Conservation (phyloP, 208 protist genomes). For the Phytomonas serpens region DNA sequence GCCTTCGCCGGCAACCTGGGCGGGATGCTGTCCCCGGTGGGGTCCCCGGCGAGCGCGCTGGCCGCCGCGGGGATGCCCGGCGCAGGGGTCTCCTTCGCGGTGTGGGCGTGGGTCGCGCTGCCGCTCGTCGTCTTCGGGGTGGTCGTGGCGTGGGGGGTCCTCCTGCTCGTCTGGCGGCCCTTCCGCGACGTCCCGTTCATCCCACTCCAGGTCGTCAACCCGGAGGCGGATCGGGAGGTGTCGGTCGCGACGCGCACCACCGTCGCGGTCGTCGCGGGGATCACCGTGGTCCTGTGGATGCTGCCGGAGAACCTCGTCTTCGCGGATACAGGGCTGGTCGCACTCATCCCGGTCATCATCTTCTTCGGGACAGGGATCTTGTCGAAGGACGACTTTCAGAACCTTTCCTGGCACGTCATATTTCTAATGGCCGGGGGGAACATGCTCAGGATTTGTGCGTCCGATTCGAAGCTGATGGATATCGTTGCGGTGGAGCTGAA, state of each 20-base stretch:
- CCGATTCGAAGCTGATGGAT: conserved; percentile 79
- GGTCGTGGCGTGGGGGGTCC: conserved; percentile 55
- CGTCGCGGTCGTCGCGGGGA: conserved; percentile 56
- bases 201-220: conserved; percentile 76
- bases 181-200: conserved; percentile 80
- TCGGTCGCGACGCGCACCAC: conserved; percentile 42
- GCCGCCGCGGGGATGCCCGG: conserved; percentile 69
- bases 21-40: conserved; percentile 93
- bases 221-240: conserved; percentile 35
- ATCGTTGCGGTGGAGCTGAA: conserved; percentile 68
- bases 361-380: conserved; percentile 91
- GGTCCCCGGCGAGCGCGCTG: conserved; percentile 92
- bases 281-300: conserved; percentile 85
- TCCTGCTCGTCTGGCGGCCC: conserved; percentile 85
- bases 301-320: conserved; percentile 72
- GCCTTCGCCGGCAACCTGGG: conserved; percentile 92
- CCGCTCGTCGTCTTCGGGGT: conserved; percentile 69
- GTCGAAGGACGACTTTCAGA: conserved; percentile 89
- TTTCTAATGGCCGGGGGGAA: conserved; percentile 91
- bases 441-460: conserved; percentile 88
- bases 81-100: conserved; percentile 72
- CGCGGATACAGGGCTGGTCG: conserved; percentile 90
- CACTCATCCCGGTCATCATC: conserved; percentile 86
- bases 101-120: conserved; percentile 77
- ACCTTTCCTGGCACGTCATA: conserved; percentile 90